Base-by-base conservation (phyloP, 164 flowering plant species). In the Platanus orientalis region DNA sequence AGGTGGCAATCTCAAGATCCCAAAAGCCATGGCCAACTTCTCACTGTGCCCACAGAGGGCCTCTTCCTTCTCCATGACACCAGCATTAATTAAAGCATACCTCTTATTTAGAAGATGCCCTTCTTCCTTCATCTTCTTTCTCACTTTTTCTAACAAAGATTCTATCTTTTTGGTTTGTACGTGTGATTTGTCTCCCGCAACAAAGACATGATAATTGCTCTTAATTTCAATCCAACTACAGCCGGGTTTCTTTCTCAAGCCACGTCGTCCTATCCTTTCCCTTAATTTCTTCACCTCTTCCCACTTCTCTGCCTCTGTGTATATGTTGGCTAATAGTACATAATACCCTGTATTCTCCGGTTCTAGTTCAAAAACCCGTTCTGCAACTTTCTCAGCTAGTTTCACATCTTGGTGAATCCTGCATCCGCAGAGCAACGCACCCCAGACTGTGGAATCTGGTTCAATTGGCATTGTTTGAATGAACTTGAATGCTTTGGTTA, bases 311-410 rank as follows among this genome's bases (percentile, higher is more conserved):
- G 88, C 82, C 72, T 84, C 93, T 20, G 86, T 78, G 62, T 87
- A 87, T 25, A 80, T 77, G 67, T 82, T 77, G 17, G 86, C 79
- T 17, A 87, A 65, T 63, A 87, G 85, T 7, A 85, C 66, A 65
- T 83, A 82, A 62, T 83, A 71, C 23, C 78, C 75, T 2, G 82
- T 75, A 73, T 87, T 87, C 55, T 82, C 88, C 12, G 90, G 93
- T 66, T 87, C 93, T 2, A 82, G 72, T 34, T 79, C 73, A 64
- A 83, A 82, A 30, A 82, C 66, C 27, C 60, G 75, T 27, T 85
- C 85, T n/a, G 90, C 93, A 36, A 83, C 90, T 69, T 78, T 79
- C 71, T 83, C 88, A 3, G 87, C 93, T 51, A 87, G 73, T 54
- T 76, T 70, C 30, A 82, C 84, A 60, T 85, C 76, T 62, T 69